These are phyloP conservation scores for Hypoxylon intermedium DNA, from an alignment of 495 filamentous ascomycete genomes.

Conservation along the genomic window DNA sequence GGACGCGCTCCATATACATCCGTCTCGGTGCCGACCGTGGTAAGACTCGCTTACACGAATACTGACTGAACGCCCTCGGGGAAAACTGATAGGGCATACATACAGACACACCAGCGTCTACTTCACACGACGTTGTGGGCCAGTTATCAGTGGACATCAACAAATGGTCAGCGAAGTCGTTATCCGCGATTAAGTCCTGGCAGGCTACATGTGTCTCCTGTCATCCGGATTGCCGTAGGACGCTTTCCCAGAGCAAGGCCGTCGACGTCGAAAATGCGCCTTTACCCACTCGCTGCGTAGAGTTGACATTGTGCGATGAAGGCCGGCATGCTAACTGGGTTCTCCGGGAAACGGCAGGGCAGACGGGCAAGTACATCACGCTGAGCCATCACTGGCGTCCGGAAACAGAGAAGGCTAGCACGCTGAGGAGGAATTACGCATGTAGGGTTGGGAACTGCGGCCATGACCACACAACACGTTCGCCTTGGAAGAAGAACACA, in stretches of 20 bases:
- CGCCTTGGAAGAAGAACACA: slow-evolving; percentile 18
- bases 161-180: too few relatives aligned
- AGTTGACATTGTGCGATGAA: background rate
- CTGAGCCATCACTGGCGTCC: slow-evolving; percentile 28
- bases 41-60: too few relatives aligned
- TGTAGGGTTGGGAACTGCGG: background rate
- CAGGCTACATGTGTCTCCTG: background rate
- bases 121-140: too few relatives aligned
- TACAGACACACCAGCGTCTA: too few relatives aligned
- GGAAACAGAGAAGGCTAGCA: background rate
- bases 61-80: too few relatives aligned
- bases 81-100: too few relatives aligned
- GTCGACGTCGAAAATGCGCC: background rate
- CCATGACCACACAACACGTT: too few relatives aligned
- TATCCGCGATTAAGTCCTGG: too few relatives aligned
- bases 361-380: slow-evolving; percentile 18
- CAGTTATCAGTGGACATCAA: too few relatives aligned
- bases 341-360: background rate
- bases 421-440: background rate
- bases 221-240: background rate
- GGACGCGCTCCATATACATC: too few relatives aligned
- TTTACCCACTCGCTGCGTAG: slow-evolving; percentile 1
- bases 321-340: background rate
- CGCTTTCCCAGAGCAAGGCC: background rate
- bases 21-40: too few relatives aligned